phyloP scores from a whole-genome alignment of 306 rosid species.

The Cucurbita maxima region DNA sequence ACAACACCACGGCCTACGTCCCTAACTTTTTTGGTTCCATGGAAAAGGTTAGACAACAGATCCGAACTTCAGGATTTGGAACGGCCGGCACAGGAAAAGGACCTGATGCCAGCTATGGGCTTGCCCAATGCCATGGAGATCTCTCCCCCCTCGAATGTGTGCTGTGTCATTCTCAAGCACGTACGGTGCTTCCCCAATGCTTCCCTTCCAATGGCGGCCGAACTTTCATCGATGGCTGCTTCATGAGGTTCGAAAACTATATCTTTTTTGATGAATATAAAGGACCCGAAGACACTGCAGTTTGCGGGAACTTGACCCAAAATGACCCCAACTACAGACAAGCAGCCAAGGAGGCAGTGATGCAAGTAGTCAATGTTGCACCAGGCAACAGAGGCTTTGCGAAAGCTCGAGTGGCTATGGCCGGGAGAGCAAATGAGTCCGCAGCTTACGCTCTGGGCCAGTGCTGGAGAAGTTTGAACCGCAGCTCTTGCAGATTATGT shows the following conservation, averaged over 20 bases:
- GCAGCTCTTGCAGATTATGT: constrained; percentile 56
- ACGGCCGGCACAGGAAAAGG: constrained; percentile 48
- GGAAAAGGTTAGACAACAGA: constrained; percentile 57
- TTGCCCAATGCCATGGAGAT: constrained; percentile 87
- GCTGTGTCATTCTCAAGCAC: constrained; percentile 67
- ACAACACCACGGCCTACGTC: constrained; percentile 36
- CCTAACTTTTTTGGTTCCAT: constrained; percentile 58
- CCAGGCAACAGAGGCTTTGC: constrained; percentile 37
- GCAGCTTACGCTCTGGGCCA: constrained; percentile 56
- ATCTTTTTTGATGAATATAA: constrained; percentile 42
- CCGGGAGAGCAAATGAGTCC: constrained; percentile 29
- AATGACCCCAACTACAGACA: constrained; percentile 27
- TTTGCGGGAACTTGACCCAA: constrained; percentile 49
- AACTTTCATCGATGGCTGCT: constrained; percentile 78
- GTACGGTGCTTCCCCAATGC: constrained; percentile 72
- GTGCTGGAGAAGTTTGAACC: constrained; percentile 68
- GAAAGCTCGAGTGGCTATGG: constrained; percentile 18
- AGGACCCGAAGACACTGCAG: constrained; percentile 36
- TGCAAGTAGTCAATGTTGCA: constrained; percentile 34
- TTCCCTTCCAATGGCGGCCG: constrained; percentile 56
- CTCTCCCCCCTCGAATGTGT: constrained; percentile 69
- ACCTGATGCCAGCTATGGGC: constrained; percentile 54
- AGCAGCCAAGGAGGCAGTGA: constrained; percentile 39
- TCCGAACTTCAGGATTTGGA: constrained; percentile 52
- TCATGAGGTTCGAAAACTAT: constrained; percentile 71